Base-by-base conservation (phyloP, 2,329 filamentous ascomycete species). In the Piedraia hortae region DNA sequence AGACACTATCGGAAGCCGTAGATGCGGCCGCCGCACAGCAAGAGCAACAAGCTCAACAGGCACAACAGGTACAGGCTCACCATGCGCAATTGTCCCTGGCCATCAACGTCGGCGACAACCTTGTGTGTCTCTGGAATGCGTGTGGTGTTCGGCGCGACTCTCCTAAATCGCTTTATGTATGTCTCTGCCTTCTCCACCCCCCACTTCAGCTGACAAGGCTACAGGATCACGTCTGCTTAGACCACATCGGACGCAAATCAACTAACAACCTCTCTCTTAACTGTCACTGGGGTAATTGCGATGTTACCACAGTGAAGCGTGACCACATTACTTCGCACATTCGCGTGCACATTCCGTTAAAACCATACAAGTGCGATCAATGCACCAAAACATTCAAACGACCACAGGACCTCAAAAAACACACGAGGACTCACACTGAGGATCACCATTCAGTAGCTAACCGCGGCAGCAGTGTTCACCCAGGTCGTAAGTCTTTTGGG, bases 301-400 rank as follows among this genome's bases (percentile, higher is more conserved):
- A 78, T 31, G 93, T 82, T 11, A 91, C 80, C 21, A 93, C 82
- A 2, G 82, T 93, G 45, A 93, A 97, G 60, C 77, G 85, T 39
- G 85, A 93, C 41, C 85, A 97, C 53, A 97, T 97, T 49, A 97
- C 85, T 22, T 93, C 85, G 22, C 85, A 97, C 50, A 91, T 97
- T 38, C 75, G 85, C 32, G 85, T 93, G 24, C 85, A 97, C 46
- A 82, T 97, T n/a, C 85, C 85, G 1, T 56, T 97, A 29, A 97
- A 97, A 59, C 85, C 85, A 34, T 85, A 97, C 56, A 93, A 91
- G 51, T 97, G 85, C 48, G 80, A 91, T 44, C 89, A 91, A 51
- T 97, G 85, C 43, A 77, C 77, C 43, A 97, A 97, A 56, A 80
- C 80, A 2, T 97, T 97, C 61, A 97, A 97, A 63, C 73, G 85